phyloP scores from a whole-genome alignment of 495 filamentous ascomycete species.

The Melanomma pulvis-pyrius region DNA sequence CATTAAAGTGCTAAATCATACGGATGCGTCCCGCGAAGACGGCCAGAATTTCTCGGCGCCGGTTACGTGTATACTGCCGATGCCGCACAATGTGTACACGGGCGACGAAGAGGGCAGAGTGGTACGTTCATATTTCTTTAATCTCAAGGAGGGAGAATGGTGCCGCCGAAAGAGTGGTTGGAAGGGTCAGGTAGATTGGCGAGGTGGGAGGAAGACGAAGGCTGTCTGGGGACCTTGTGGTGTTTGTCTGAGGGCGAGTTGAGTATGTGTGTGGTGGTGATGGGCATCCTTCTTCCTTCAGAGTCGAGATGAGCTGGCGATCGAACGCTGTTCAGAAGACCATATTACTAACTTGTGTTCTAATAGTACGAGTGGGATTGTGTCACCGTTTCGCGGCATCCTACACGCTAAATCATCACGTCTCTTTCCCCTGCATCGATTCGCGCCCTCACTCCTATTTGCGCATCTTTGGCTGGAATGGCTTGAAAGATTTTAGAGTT shows the following conservation, averaged over 20 bases:
- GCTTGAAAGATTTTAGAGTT: too few species aligned
- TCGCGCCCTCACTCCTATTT: not conserved
- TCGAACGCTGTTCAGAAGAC: not conserved
- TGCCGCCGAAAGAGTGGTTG: not conserved
- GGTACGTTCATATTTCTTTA: slow-evolving; percentile 35
- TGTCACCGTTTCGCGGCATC: slow-evolving; percentile 3
- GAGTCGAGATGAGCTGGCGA: not conserved
- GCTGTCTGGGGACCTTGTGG: not conserved
- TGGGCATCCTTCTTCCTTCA: not conserved
- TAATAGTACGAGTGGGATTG: slow-evolving; percentile 85
- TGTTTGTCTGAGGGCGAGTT: not conserved
- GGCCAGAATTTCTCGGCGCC: slow-evolving; percentile 77
- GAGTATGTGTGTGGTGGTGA: not conserved
- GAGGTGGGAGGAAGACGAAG: slow-evolving; percentile 13
- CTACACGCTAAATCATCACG: not conserved
- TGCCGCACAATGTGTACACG: slow-evolving; percentile 83
- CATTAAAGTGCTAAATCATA: slow-evolving; percentile 80
- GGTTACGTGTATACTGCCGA: slow-evolving; percentile 84
- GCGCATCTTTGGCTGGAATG: too few species aligned
- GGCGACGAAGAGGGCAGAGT: slow-evolving; percentile 51
- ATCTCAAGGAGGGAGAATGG: slow-evolving; percentile 10
- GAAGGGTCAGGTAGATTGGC: slow-evolving; percentile 18
- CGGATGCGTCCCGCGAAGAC: slow-evolving; percentile 70
- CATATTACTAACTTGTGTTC: not conserved
- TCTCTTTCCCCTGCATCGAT: not conserved